Conservation (phyloP, 306 rosid genomes). For the Datisca glomerata region DNA sequence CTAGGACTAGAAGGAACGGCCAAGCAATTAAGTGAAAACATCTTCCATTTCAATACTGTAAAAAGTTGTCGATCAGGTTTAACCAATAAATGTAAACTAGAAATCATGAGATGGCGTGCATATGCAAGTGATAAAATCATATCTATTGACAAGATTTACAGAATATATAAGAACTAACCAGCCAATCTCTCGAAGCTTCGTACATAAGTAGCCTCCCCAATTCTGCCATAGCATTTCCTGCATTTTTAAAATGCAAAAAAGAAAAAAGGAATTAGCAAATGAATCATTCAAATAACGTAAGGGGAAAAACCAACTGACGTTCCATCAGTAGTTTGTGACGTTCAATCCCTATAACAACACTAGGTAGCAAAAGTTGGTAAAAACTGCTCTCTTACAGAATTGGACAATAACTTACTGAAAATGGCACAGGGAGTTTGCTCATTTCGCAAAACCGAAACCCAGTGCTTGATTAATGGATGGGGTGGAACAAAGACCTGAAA, state of each 20-base stretch:
- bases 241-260: not conserved
- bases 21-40: too few species aligned
- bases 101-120: too few species aligned
- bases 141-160: too few species aligned
- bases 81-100: too few species aligned
- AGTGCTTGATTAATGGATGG: constrained; percentile 85
- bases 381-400: constrained; percentile 1
- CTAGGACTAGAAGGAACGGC: too few species aligned
- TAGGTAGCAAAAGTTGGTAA: too few species aligned
- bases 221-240: constrained; percentile 96
- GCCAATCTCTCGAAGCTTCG: constrained; percentile 95
- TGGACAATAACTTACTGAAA: constrained; percentile 48
- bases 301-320: not conserved
- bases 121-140: too few species aligned
- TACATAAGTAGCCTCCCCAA: constrained; percentile 84
- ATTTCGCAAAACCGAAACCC: constrained; percentile 91
- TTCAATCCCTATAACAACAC: too few species aligned
- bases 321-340: too few species aligned
- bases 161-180: constrained; percentile 62
- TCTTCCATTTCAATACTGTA: too few species aligned
- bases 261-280: not conserved
- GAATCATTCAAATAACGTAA: not conserved
- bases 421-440: constrained; percentile 81
- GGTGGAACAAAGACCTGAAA: constrained; percentile 83
- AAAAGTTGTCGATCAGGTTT: too few species aligned